Evolutionary conservation across 2,329 filamentous ascomycete species (phyloP).

Genomic region (Epichloe glyceriae): DNA sequence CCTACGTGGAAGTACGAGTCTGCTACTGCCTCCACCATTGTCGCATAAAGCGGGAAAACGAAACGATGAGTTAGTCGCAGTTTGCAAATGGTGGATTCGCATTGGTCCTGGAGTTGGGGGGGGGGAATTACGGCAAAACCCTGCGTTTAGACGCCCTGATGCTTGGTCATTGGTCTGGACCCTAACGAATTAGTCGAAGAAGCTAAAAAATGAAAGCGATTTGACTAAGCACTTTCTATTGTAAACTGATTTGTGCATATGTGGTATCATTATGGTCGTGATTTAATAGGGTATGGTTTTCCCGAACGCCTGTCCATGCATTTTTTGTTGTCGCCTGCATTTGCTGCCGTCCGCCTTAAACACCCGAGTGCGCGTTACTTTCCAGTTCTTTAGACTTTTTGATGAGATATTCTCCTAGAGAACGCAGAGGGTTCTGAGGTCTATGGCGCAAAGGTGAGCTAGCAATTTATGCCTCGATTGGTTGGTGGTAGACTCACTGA

Average conservation of each 20-base stretch:
- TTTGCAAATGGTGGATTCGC: slow-evolving; percentile 18
- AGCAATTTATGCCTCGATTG: background rate
- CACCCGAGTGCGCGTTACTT: slow-evolving; percentile 8
- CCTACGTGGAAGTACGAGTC: slow-evolving; percentile 99
- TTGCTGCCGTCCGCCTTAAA: background rate
- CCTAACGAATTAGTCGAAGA: slow-evolving; percentile 15
- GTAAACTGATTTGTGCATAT: background rate
- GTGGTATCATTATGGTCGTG: background rate
- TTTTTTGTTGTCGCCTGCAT: background rate
- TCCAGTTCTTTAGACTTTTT: slow-evolving; percentile 56
- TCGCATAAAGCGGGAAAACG: slow-evolving; percentile 52
- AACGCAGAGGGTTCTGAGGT: slow-evolving; percentile 54
- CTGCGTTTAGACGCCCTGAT: slow-evolving; percentile 32
- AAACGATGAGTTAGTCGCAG: slow-evolving; percentile 1
- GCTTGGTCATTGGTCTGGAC: slow-evolving; percentile 25
- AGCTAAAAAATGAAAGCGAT: slow-evolving; percentile 22
- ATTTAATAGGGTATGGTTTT: background rate
- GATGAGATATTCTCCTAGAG: slow-evolving; percentile 57
- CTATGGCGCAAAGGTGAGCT: slow-evolving; percentile 19
- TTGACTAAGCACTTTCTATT: slow-evolving; percentile 3
- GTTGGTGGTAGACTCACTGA: slow-evolving; percentile 40
- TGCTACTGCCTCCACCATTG: slow-evolving; percentile 87
- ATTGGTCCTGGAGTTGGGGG: slow-evolving; percentile 31
- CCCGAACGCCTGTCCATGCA: slow-evolving; percentile 6
- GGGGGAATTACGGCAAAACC: slow-evolving; percentile 24